Evolutionary conservation across 1,284 basidiomycete genomes (phyloP).

Genomic region (Bondarzewia mesenterica): DNA sequence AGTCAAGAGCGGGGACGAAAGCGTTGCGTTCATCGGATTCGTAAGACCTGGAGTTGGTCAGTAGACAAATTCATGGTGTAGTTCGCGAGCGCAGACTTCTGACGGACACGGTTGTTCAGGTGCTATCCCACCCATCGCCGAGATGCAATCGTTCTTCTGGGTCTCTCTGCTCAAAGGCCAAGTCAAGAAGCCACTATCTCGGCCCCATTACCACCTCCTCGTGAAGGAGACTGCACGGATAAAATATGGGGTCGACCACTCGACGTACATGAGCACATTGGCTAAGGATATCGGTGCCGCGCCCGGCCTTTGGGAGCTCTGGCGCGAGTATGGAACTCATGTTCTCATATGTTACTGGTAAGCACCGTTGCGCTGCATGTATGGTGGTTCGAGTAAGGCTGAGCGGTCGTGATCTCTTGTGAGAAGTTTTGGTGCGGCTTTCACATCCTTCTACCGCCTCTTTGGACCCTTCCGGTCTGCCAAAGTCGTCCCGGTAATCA

Average conservation of each 20-base stretch:
- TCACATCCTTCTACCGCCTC: conserved; percentile 56
- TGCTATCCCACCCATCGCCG: conserved; percentile 61
- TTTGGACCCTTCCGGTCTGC: conserved; percentile 41
- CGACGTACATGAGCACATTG: conserved; percentile 49
- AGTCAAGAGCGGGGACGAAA: conserved; percentile 38
- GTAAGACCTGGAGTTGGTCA: conserved; percentile 53
- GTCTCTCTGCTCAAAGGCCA: conserved; percentile 40
- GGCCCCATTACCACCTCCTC: conserved; percentile 52
- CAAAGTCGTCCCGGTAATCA: conserved; percentile 35
- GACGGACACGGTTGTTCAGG: conserved; percentile 21
- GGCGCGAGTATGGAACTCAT: conserved; percentile 42
- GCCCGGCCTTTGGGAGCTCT: conserved; percentile 42
- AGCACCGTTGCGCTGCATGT: no score
- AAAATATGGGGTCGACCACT: conserved; percentile 53
- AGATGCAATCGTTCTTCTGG: conserved; percentile 61
- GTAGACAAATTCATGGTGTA: conserved; percentile 12
- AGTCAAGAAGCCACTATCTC: conserved; percentile 35
- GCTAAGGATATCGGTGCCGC: conserved; percentile 55
- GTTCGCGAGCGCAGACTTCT: neutral
- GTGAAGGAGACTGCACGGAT: conserved; percentile 46
- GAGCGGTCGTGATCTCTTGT: neutral
- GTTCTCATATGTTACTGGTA: conserved; percentile 51
- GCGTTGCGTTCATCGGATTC: conserved; percentile 55
- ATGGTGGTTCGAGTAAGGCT: neutral
- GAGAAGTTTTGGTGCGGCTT: conserved; percentile 49